Conservation (phyloP, 768 basidiomycete species). For the Clathrus columnatus region DNA sequence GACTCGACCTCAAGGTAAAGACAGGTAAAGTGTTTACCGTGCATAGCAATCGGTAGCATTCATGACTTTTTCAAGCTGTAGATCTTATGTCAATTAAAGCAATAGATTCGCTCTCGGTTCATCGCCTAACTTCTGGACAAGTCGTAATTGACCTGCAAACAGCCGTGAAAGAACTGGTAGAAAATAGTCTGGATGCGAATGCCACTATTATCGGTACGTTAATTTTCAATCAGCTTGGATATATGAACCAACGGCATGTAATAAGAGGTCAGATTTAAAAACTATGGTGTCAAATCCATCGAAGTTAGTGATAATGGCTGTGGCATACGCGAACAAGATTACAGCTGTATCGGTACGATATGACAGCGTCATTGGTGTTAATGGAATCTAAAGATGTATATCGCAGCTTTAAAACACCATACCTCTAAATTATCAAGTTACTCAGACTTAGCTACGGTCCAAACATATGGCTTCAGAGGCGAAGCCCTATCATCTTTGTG, state of each 20-base stretch:
- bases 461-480: conserved; percentile 90
- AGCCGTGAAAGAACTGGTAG: conserved; percentile 92
- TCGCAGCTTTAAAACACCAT: conserved; percentile 76
- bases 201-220: conserved; percentile 74
- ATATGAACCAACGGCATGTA: conserved; percentile 5
- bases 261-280: conserved; percentile 82
- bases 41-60: no score
- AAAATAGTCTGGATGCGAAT: conserved; percentile 92
- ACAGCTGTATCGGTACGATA: conserved; percentile 64
- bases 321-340: conserved; percentile 73
- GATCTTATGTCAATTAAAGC: conserved; percentile 32
- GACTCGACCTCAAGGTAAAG: no score
- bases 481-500: conserved; percentile 94
- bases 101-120: conserved; percentile 72
- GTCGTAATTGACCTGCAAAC: conserved; percentile 91
- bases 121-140: conserved; percentile 89
- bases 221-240: not conserved
- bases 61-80: no score
- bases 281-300: conserved; percentile 71
- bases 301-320: conserved; percentile 91
- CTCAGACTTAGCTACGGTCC: conserved; percentile 59
- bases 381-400: not conserved
- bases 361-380: not conserved
- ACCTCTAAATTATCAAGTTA: conserved; percentile 85
- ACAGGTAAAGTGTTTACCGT: no score